Conservation (phyloP, 164 flowering plant genomes). For the Euptelea pleiosperma region DNA sequence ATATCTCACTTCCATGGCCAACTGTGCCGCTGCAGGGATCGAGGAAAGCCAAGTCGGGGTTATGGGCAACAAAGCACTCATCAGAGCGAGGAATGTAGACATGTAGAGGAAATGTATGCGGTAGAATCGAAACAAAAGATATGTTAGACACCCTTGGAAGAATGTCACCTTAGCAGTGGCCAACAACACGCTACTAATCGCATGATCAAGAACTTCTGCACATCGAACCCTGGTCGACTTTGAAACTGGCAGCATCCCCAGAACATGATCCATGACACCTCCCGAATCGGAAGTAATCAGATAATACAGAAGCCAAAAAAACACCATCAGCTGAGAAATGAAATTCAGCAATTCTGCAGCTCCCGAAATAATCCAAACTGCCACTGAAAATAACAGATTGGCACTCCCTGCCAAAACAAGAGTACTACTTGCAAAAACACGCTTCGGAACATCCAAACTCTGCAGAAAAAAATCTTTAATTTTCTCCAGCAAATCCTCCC, state of each 20-base stretch:
- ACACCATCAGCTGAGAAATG: constrained; percentile 20
- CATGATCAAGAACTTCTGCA: constrained; percentile 24
- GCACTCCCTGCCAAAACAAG: constrained; percentile 18
- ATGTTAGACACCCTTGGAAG: constrained; percentile 25
- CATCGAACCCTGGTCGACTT: constrained; percentile 18
- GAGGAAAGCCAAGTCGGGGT: constrained; percentile 22
- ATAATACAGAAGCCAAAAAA: constrained; percentile 27
- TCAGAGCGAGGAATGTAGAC: constrained; percentile 23
- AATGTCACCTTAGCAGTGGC: constrained; percentile 25
- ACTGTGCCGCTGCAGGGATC: constrained; percentile 24
- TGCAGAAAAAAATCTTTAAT: constrained; percentile 19
- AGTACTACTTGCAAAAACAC: constrained; percentile 15
- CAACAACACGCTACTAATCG: constrained; percentile 24
- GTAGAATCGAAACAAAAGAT: constrained; percentile 25
- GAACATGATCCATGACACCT: constrained; percentile 25
- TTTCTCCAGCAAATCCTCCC: constrained; percentile 22
- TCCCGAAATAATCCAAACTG: constrained; percentile 18
- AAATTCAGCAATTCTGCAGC: constrained; percentile 23
- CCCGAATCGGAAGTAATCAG: constrained; percentile 23
- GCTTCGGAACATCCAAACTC: constrained; percentile 23
- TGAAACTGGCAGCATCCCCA: constrained; percentile 23
- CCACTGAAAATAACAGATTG: constrained; percentile 13
- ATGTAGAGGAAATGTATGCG: constrained; percentile 24
- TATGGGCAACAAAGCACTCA: constrained; percentile 24
- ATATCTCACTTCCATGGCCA: constrained; percentile 23